Evolutionary conservation across 306 rosid species (phyloP).

Genomic region (Neltuma alba): DNA sequence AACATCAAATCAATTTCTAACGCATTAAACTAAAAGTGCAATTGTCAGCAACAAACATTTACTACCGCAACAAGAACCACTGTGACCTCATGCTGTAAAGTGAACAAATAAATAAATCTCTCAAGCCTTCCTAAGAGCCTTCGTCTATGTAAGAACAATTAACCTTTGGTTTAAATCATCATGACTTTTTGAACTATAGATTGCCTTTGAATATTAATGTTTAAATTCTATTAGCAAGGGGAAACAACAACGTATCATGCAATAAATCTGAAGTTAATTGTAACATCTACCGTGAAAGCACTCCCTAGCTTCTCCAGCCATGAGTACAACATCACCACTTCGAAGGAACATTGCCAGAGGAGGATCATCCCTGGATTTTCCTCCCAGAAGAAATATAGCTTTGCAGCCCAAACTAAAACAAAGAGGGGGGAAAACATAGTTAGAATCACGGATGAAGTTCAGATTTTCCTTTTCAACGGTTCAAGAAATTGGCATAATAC

Average conservation of each 20-base stretch:
- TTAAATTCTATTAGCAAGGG: background rate
- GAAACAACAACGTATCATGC: background rate
- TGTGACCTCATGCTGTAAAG: background rate
- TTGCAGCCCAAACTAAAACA: slow-evolving; percentile 86
- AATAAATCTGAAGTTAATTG: slow-evolving; percentile 13
- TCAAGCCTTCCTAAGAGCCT: background rate
- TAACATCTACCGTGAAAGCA: slow-evolving; percentile 79
- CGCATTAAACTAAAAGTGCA: slow-evolving; percentile 18
- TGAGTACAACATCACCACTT: slow-evolving; percentile 93
- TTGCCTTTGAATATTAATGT: slow-evolving; percentile 4
- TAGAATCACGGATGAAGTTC: slow-evolving; percentile 31
- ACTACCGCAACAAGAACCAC: background rate
- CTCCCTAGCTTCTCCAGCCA: slow-evolving; percentile 96
- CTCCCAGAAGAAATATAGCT: slow-evolving; percentile 92
- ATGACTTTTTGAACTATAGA: background rate
- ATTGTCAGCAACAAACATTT: background rate
- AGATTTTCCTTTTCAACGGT: background rate
- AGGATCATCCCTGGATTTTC: slow-evolving; percentile 82
- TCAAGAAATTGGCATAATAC: slow-evolving; percentile 40
- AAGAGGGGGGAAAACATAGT: slow-evolving; percentile 3
- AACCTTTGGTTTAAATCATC: slow-evolving; percentile 20
- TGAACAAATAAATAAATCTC: background rate
- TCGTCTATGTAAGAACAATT: slow-evolving; percentile 11
- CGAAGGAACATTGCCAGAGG: slow-evolving; percentile 91
- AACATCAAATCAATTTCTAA: slow-evolving; percentile 33